Conservation (phyloP, 1,139 yeast genomes). For the Scheffersomyces insectosa region DNA sequence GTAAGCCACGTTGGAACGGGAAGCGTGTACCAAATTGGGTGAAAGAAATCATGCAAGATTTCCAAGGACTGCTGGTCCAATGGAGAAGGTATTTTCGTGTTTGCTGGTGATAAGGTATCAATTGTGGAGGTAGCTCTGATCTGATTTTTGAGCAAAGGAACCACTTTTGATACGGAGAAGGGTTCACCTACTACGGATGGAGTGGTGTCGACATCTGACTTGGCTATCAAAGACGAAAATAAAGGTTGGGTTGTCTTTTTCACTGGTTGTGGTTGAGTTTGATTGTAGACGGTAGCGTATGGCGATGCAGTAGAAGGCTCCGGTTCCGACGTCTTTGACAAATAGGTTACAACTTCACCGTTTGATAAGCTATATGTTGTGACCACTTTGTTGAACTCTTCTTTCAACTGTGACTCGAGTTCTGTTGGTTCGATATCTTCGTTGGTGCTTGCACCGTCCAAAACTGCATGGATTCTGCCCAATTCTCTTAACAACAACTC, state of each 20-base stretch:
- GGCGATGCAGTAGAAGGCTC: slow-evolving; percentile 13
- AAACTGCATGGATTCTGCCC: slow-evolving; percentile 32
- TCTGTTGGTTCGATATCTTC: slow-evolving; percentile 19
- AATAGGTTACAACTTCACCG: slow-evolving; percentile 58
- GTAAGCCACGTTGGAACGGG: slow-evolving; percentile 83
- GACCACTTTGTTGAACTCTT: slow-evolving; percentile 70
- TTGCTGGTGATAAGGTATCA: slow-evolving; percentile 51
- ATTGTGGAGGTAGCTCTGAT: slow-evolving; percentile 37
- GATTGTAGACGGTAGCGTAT: slow-evolving; percentile 19
- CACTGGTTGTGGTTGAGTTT: slow-evolving; percentile 20
- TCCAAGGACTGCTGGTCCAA: slow-evolving; percentile 68
- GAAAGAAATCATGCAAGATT: slow-evolving; percentile 69
- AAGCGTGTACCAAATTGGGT: slow-evolving; percentile 84
- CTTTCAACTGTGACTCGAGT: slow-evolving; percentile 32
- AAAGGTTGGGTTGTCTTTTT: slow-evolving; percentile 53
- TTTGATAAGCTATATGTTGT: slow-evolving; percentile 57
- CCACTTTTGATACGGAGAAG: slow-evolving; percentile 55
- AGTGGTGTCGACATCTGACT: slow-evolving; percentile 68
- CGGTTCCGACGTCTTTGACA: slow-evolving; percentile 34
- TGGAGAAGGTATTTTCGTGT: slow-evolving; percentile 53
- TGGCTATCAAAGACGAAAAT: slow-evolving; percentile 64
- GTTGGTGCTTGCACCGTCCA: slow-evolving; percentile 5
- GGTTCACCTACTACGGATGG: slow-evolving; percentile 61
- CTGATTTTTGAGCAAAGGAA: slow-evolving; percentile 47
- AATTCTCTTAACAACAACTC: slow-evolving; percentile 76